Evolutionary conservation across 768 basidiomycete genomes (phyloP), one percentile per base, ranked within the genome.

Genomic region (Inosperma sp.): DNA sequence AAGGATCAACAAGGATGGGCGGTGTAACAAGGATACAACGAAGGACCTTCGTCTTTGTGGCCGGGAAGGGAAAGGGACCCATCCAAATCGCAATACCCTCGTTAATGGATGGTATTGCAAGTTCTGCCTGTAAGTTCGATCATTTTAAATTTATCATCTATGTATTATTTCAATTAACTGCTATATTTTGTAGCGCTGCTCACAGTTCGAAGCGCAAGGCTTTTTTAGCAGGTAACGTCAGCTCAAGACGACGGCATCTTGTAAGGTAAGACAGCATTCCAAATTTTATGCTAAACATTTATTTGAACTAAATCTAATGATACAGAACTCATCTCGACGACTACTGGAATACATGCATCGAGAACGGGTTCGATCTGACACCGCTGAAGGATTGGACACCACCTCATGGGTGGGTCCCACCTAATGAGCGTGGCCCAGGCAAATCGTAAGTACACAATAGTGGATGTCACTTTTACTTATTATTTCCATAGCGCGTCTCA

Each of bases 41-140:
- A 41, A 41, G 12, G 39, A 41, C 39, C 39, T 41, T 41, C 22
- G 39, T 25, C 17, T 41, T 23, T 41, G 39, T 10, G 39, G 39
- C 39, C 22, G 16, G 13, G 26, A 22, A 25, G 39, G 21, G 14
- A 41, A 21, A 3, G 22, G 39, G 5, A n/a, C 16, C 39, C 39
- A 41, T 41, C 39, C 40, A 7, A 25, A 14, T 7, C 23, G 14
- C 4, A 41, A 6, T n/a, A 7, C 23, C 14, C 14, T 7, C 19
- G 40, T 41, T 7, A 41, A 13, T 2, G 23, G 40, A n/a, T 41
- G 40, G 40, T 41, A 10, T 26, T 41, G 40, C 27, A 13, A 26
- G 27, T 41, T 41, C 27, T 41, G 40, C 19, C 21, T 41, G 40
- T 41, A 41, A 5, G 13, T 41, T n/a, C 25, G 13, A 22, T n/a